These are phyloP conservation scores for Gaillardinia entomophila DNA, from an alignment of 805 yeast genomes.

Conservation along the genomic window DNA sequence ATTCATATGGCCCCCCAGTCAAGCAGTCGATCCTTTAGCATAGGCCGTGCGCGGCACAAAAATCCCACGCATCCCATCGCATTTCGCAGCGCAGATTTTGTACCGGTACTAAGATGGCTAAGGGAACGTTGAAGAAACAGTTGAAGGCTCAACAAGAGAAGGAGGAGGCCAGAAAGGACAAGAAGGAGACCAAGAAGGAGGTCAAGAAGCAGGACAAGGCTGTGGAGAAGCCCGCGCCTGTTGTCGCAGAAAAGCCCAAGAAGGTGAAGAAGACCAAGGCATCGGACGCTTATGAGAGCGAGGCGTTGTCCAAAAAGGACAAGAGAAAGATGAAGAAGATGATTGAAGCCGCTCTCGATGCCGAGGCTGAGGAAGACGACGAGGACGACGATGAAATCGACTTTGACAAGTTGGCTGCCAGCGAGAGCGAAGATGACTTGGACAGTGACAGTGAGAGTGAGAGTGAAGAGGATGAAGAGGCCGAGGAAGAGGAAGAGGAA, in stretches of 20 bases:
- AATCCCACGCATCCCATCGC: no score
- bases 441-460: conserved; percentile 28
- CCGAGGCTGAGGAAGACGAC: conserved; percentile 40
- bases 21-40: no score
- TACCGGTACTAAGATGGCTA: conserved; percentile 31
- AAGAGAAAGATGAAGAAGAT: conserved; percentile 53
- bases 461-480: conserved; percentile 34
- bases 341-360: conserved; percentile 27
- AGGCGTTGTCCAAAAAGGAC: conserved; percentile 56
- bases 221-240: conserved; percentile 4
- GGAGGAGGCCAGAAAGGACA: conserved; percentile 17
- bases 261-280: conserved; percentile 15
- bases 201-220: conserved; percentile 3
- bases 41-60: no score
- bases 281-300: conserved; percentile 39
- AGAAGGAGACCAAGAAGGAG: conserved; percentile 15
- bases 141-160: conserved; percentile 22
- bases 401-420: conserved; percentile 49
- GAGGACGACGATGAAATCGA: conserved; percentile 43
- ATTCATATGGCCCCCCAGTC: conserved; percentile 2
- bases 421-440: conserved; percentile 35
- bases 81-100: no score
- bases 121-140: conserved; percentile 24
- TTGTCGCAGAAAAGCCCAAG: conserved; percentile 9
- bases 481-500: conserved; percentile 42